These are phyloP conservation scores for Pneumocystis murina DNA, from an alignment of 1,139 yeast genomes.

Conservation along the genomic window DNA sequence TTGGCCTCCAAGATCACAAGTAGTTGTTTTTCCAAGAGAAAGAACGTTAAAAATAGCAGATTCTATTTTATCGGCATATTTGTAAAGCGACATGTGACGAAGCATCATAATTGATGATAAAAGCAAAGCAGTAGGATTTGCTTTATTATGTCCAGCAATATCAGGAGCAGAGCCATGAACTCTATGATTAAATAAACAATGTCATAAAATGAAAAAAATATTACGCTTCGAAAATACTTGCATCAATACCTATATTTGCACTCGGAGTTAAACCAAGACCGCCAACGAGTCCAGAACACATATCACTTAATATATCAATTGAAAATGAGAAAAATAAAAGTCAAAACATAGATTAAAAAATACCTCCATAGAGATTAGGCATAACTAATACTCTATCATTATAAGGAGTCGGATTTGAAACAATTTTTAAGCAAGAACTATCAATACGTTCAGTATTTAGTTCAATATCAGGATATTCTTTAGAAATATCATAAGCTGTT, in stretches of 20 bases:
- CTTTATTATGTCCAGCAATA: constrained; percentile 82
- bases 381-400: constrained; percentile 83
- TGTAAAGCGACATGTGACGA: constrained; percentile 86
- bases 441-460: constrained; percentile 80
- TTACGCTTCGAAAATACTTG: constrained; percentile 84
- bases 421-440: constrained; percentile 83
- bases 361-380: constrained; percentile 97
- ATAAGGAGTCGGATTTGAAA: constrained; percentile 38
- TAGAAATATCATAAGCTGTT: constrained; percentile 76
- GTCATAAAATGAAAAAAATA: background rate
- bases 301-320: constrained; percentile 66
- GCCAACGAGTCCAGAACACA: constrained; percentile 94
- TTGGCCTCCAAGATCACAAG: constrained; percentile 82
- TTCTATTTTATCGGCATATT: constrained; percentile 71
- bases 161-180: constrained; percentile 97
- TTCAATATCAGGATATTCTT: constrained; percentile 82
- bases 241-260: constrained; percentile 97
- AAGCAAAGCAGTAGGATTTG: constrained; percentile 95
- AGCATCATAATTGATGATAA: constrained; percentile 97
- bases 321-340: background rate
- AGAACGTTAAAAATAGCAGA: constrained; percentile 79
- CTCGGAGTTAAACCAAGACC: constrained; percentile 97
- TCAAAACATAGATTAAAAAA: background rate
- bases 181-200: background rate
- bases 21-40: constrained; percentile 90